Evolutionary conservation across 495 filamentous ascomycete species (phyloP).

Genomic region (Daldinia vernicosa): DNA sequence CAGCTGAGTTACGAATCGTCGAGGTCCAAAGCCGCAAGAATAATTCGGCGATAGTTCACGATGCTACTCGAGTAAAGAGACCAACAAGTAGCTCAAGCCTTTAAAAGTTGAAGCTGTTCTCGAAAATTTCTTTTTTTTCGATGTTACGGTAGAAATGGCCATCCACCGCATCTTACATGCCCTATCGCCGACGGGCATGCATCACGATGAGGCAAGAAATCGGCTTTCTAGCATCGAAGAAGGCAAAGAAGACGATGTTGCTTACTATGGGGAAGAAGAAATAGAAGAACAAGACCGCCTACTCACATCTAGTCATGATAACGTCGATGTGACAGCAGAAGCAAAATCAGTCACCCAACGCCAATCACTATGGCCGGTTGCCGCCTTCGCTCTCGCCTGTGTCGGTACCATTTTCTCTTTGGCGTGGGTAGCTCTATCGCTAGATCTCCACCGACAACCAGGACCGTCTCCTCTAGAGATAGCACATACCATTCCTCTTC

Average conservation of each 20-base stretch:
- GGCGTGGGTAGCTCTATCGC: constrained; percentile 23
- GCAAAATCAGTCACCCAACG: not conserved
- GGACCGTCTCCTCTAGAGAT: constrained; percentile 15
- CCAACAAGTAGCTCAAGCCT: not conserved
- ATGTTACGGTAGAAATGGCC: constrained; percentile 19
- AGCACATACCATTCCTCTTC: constrained; percentile 25
- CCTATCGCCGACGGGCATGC: constrained; percentile 29
- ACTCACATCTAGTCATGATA: constrained; percentile 5
- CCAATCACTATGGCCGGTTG: constrained; percentile 16
- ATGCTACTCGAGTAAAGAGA: not conserved
- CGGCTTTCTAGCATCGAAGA: not conserved
- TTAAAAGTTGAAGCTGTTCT: not conserved
- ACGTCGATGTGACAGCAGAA: constrained; percentile 6
- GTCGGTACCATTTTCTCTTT: constrained; percentile 26
- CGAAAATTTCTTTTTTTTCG: constrained; percentile 7
- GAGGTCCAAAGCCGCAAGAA: constrained; percentile 3
- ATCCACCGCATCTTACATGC: constrained; percentile 3
- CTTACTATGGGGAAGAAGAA: not conserved
- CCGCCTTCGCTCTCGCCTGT: constrained; percentile 15
- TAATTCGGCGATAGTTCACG: constrained; percentile 6
- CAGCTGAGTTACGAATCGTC: constrained; percentile 9
- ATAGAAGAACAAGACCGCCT: constrained; percentile 8
- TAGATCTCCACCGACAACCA: constrained; percentile 7
- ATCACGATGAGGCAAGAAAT: constrained; percentile 9
- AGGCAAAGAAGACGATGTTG: not conserved